Evolutionary conservation across 306 rosid species (phyloP).

Genomic region (Sicyos edulis): DNA sequence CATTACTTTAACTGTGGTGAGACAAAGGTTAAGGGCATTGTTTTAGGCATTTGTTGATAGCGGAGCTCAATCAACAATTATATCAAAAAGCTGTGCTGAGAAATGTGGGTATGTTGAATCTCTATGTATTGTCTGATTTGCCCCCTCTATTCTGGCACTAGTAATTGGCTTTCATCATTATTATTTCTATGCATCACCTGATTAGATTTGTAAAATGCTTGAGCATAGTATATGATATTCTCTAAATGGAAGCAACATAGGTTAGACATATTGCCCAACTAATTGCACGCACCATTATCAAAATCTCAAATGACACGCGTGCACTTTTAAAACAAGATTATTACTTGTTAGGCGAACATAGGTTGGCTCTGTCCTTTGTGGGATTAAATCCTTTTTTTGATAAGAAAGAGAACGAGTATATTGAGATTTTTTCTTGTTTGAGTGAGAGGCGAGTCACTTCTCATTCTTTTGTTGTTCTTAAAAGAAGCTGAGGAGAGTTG

Average conservation of each 20-base stretch:
- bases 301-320: not conserved
- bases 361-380: not conserved
- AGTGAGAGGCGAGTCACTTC: not conserved
- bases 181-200: no score
- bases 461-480: not conserved
- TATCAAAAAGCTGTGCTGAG: constrained; percentile 96
- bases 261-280: not conserved
- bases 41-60: constrained; percentile 96
- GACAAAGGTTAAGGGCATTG: constrained; percentile 16
- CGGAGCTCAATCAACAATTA: constrained; percentile 97
- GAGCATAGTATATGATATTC: not conserved
- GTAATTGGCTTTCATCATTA: no score
- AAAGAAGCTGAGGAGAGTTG: not conserved
- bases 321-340: not conserved
- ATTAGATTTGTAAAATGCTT: no score
- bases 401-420: not conserved
- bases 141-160: no score
- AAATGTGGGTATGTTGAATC: constrained; percentile 71
- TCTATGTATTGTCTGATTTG: constrained; percentile 11
- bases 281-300: not conserved
- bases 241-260: not conserved
- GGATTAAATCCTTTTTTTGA: not conserved
- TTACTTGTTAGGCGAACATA: not conserved
- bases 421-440: not conserved
- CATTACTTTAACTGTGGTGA: not conserved